Evolutionary conservation across 306 rosid genomes (phyloP), one percentile per base, ranked within the genome.

Genomic region (Cucurbita moschata): DNA sequence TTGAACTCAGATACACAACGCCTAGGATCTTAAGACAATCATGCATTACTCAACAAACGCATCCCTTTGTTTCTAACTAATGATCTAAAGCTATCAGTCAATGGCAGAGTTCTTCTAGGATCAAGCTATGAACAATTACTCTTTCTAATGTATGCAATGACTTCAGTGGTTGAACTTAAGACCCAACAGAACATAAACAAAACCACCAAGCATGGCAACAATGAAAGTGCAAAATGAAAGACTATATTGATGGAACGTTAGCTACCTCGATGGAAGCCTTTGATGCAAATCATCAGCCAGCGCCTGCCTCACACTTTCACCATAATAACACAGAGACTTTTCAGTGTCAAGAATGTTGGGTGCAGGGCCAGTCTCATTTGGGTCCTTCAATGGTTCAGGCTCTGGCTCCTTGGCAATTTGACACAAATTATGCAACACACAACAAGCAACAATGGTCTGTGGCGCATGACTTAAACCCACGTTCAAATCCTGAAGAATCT

Each of bases 371-470:
- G 54, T 76, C 85, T 94, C 97, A 46, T 94, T 97, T 5, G 92
- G 96, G 57, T 87, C 96, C 85, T 87, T 94, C 96, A 90, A 90
- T 1, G 79, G 78, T 76, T 86, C 98, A 0, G 97, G 98, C 55
- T 94, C 97, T 0, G 96, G 98, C 19, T 94, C 98, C 83, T 96
- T 87, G 0, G 95, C 98, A 79, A 94, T 88, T 78, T 94, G 98
- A 72, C 98, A 94, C 78, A 94, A 72, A 72, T 94, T 94, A 70
- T 94, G 96, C 87, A 94, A 39, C 23, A 94, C 98, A 60, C 98
- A 94, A 69, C 96, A 94, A 42, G 97, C 98, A 15, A 94, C 97
- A 35, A 90, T 83, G 0, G 97, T 94, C 37, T 94, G 97, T 1
- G 98, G 96, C 0, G 88, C 97, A 40, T 94, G 98, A 55, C 85